Conservation (phyloP, 768 basidiomycete genomes). For the Panaeolus cyanescens region DNA sequence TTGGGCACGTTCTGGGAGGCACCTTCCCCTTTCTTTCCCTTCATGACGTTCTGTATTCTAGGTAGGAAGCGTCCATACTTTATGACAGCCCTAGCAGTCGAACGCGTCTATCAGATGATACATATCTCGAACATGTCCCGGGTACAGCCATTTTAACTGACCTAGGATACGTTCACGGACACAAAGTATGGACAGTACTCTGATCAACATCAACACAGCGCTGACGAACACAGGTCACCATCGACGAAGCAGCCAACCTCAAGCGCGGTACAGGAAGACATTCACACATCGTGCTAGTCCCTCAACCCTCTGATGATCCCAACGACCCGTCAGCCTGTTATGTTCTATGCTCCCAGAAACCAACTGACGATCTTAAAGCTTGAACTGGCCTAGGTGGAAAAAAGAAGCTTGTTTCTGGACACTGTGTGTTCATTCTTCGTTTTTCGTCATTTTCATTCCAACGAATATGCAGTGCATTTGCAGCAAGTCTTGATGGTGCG, state of each 20-base stretch:
- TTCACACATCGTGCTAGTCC: constrained; percentile 40
- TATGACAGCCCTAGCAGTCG: background rate
- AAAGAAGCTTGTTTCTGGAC: constrained; percentile 50
- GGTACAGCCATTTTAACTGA: constrained; percentile 44
- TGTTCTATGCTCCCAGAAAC: background rate
- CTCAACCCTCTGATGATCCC: constrained; percentile 46
- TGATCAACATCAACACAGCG: background rate
- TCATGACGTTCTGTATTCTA: constrained; percentile 39
- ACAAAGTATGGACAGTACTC: constrained; percentile 20
- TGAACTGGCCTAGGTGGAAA: constrained; percentile 48
- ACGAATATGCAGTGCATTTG: constrained; percentile 32
- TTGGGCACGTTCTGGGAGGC: background rate
- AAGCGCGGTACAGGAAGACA: constrained; percentile 39
- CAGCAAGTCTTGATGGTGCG: constrained; percentile 42
- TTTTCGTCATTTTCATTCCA: background rate
- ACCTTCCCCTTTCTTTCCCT: background rate
- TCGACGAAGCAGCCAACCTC: constrained; percentile 31
- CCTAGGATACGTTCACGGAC: constrained; percentile 35
- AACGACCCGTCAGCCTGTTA: constrained; percentile 36
- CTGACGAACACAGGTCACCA: constrained; percentile 22
- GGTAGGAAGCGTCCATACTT: constrained; percentile 21
- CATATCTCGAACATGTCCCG: constrained; percentile 35
- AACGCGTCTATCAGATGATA: constrained; percentile 30
- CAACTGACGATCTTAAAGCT: constrained; percentile 11
- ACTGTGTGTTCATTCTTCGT: constrained; percentile 23